These are phyloP conservation scores for Clavispora asparagi DNA, from an alignment of 805 yeast genomes.

Conservation along the genomic window DNA sequence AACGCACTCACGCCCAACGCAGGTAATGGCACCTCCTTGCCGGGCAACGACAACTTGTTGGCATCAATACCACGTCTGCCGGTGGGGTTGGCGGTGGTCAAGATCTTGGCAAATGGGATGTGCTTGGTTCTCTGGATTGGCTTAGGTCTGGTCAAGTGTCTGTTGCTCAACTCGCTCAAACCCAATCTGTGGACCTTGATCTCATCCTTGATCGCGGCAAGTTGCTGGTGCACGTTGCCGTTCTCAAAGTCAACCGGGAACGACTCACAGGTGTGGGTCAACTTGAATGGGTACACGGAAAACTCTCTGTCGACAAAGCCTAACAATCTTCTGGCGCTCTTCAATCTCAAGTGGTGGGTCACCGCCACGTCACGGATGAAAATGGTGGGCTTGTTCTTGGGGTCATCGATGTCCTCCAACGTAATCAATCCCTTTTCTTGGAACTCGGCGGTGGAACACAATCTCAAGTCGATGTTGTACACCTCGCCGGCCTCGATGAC, in stretches of 20 bases:
- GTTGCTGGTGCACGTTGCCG: conserved; percentile 33
- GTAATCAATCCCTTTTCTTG: conserved; percentile 64
- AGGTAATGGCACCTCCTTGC: conserved; percentile 72
- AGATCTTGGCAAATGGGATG: conserved; percentile 62
- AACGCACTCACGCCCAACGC: conserved; percentile 66
- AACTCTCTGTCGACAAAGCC: conserved; percentile 63
- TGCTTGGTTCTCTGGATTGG: conserved; percentile 71
- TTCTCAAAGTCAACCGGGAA: conserved; percentile 50
- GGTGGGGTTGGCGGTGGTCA: conserved; percentile 59
- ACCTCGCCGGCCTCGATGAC: conserved; percentile 76
- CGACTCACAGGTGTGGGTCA: conserved; percentile 59
- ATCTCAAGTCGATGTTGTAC: conserved; percentile 74
- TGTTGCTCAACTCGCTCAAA: conserved; percentile 70
- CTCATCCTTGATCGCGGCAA: conserved; percentile 45
- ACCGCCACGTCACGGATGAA: conserved; percentile 86
- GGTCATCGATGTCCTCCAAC: conserved; percentile 58
- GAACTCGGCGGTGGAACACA: conserved; percentile 60
- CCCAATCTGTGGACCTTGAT: conserved; percentile 67
- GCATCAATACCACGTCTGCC: conserved; percentile 67
- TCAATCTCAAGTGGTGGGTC: conserved; percentile 68
- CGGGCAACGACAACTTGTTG: conserved; percentile 60
- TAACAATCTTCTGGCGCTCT: conserved; percentile 66
- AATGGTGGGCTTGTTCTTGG: conserved; percentile 63
- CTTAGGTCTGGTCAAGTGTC: conserved; percentile 68
- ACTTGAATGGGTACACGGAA: conserved; percentile 90